Evolutionary conservation across 108 stramenopile genomes (phyloP), one percentile per base, ranked within the genome.

Genomic region (Stephanodiscus triporus): DNA sequence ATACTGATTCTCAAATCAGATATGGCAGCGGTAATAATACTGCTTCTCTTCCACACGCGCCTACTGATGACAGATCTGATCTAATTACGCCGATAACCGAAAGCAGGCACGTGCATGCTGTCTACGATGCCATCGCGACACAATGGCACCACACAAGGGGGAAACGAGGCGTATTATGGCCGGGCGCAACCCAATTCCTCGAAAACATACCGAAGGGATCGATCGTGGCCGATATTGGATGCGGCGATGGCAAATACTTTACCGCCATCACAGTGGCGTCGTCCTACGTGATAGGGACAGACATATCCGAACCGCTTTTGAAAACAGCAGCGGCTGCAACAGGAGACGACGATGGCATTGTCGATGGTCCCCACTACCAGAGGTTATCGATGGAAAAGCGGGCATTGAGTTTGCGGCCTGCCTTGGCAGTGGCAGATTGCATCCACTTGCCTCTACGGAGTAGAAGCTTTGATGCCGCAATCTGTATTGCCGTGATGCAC

Each of bases 401-500:
- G 26, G 68, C 80, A 10, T 76, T 95, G 24, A 86, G 75, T 20
- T 62, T 66, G 40, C 80, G 81, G 65, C 94, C 94, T 4, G 93
- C 97, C 0, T 92, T 95, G 24, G 87, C 85, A 8, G 97, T 89
- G 11, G 96, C 89, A 23, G 98, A 98, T 81, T 91, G 91, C 70
- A 85, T 98, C 90, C 80, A 83, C 36, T 73, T 98, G 26, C 98
- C 98, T 26, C 67, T 93, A 16, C 82, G 95, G 22, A 80, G 69
- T 43, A 85, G 86, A 6, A 78, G 90, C 58, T 97, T 84, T 62
- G 99, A 99, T 75, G 98, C 97, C 19, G 97, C 96, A 8, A 88
- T 99, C 63, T 97, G 97, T 84, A 97, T 99, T 67, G 99, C 99
- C 30, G 99, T 99, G 32, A 80, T 99, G 92, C 99, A 99, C 66